Base-by-base conservation (phyloP, 2,329 filamentous ascomycete genomes). In the Cercospora sojina region DNA sequence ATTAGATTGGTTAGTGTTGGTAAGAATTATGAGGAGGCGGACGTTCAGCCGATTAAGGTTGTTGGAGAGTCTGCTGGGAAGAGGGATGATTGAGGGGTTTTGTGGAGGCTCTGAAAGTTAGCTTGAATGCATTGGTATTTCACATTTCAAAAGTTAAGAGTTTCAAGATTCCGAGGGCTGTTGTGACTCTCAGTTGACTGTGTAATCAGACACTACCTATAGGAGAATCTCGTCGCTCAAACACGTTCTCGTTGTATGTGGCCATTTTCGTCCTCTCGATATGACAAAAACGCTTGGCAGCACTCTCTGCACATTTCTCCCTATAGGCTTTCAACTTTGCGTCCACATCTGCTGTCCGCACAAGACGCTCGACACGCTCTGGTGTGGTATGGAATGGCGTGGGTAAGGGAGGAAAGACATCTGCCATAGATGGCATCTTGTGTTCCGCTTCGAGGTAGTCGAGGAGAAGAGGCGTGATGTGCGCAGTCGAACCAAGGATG, bases 401-500 rank as follows among this genome's bases (percentile, higher is more conserved):
- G 0, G 76, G 76, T 12, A 77, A 57, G 10, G 74, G 55, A 13
- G 75, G 73, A 32, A 71, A 74, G 5, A 56, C 41, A 4, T 66
- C n/a, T 3, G 64, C 70, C 16, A 73, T 64, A 12, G 61, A 56
- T 0, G 74, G 75, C 41, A 70, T 47, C 5, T 53, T 71, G 58
- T 72, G 66, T 10, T 72, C 62, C 43, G 72, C 25, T 9, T 66
- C 59, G 12, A 77, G 59, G 4, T 67, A 70, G 5, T 70, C 59
- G 8, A 77, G 57, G 2, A 77, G 61, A 4, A 72, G 64, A 5
- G 73, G 74, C 3, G 69, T 67, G 16, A 77, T 70, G 31, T 76
- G 70, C 1, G 76, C 74, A 0, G 74, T 69, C 1, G 74, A 74
- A 25, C 76, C 70, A 1, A 78, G 66, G 55, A 77, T 75, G 1